Percentiles rank a stretch among this genome's conserved stretches.
Conservation (phyloP, 225 moss, liverwort and hornwort species). For the Physcomitrium patens region DNA sequence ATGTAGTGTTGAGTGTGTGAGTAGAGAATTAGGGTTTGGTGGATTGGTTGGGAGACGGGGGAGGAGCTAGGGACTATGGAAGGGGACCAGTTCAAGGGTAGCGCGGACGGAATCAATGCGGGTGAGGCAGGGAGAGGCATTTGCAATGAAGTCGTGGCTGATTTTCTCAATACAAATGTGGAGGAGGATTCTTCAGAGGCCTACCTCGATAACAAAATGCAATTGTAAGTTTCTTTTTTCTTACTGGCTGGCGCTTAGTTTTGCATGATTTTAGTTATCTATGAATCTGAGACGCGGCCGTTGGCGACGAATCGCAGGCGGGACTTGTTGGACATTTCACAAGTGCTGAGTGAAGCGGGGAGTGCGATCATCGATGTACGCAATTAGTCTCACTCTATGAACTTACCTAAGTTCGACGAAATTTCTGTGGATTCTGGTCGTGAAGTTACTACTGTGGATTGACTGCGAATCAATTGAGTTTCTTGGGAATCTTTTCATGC, state of each 20-base stretch:
- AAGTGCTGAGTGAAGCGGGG: conserved; percentile 80
- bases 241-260: background rate
- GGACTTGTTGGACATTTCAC: conserved; percentile 85
- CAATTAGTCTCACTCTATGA: background rate
- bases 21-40: conserved; percentile 30
- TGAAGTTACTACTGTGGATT: conserved; percentile 9
- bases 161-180: conserved; percentile 41
- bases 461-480: background rate
- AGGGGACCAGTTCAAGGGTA: background rate
- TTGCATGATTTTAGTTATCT: conserved; percentile 4
- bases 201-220: conserved; percentile 60
- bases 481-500: background rate
- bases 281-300: conserved; percentile 5
- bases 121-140: conserved; percentile 20
- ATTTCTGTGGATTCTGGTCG: background rate
- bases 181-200: conserved; percentile 47
- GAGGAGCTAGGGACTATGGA: conserved; percentile 21
- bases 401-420: background rate
- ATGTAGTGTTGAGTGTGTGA: too few relatives aligned
- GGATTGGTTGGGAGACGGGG: conserved; percentile 12
- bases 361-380: conserved; percentile 96
- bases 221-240: conserved; percentile 37
- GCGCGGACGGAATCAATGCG: conserved; percentile 14
- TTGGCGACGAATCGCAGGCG: conserved; percentile 53
- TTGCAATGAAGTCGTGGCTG: conserved; percentile 40